Evolutionary conservation across 2,329 filamentous ascomycete genomes (phyloP).

Genomic region (Alternaria arborescens): DNA sequence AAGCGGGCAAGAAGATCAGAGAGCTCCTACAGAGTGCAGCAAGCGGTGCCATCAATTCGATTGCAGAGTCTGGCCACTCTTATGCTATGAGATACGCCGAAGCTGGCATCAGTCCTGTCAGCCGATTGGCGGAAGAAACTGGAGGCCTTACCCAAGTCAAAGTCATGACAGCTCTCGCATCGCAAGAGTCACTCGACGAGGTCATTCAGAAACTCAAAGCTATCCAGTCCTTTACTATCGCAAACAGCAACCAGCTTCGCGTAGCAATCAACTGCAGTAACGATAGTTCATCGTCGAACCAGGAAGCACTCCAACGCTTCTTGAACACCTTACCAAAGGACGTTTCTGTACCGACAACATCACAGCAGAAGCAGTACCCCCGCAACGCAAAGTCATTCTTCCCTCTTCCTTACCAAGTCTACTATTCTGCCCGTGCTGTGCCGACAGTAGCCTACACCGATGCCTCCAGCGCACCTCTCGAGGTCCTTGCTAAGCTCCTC

Average conservation of each 20-base stretch:
- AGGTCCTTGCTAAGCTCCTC: conserved; percentile 87
- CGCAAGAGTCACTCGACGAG: conserved; percentile 75
- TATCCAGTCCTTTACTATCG: conserved; percentile 81
- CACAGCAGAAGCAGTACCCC: conserved; percentile 48
- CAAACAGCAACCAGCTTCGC: conserved; percentile 72
- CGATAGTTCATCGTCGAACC: conserved; percentile 75
- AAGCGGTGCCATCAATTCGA: conserved; percentile 88
- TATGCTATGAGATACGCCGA: conserved; percentile 87
- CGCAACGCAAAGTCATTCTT: conserved; percentile 79
- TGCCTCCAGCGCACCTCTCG: conserved; percentile 77
- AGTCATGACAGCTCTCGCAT: conserved; percentile 80
- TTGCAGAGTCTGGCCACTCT: conserved; percentile 87
- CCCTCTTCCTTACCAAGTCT: conserved; percentile 94
- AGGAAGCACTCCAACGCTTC: conserved; percentile 75
- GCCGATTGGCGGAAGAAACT: conserved; percentile 82
- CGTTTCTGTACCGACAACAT: conserved; percentile 41
- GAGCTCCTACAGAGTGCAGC: conserved; percentile 87
- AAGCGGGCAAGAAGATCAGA: conserved; percentile 81
- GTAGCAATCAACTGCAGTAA: conserved; percentile 85
- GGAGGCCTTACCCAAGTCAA: conserved; percentile 90
- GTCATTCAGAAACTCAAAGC: conserved; percentile 84
- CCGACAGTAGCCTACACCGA: conserved; percentile 86
- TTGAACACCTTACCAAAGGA: conserved; percentile 65
- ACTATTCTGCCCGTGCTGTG: conserved; percentile 85
- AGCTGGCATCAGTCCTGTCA: conserved; percentile 76